Base-by-base conservation (phyloP, 306 rosid species). In the Quercus mongolica region DNA sequence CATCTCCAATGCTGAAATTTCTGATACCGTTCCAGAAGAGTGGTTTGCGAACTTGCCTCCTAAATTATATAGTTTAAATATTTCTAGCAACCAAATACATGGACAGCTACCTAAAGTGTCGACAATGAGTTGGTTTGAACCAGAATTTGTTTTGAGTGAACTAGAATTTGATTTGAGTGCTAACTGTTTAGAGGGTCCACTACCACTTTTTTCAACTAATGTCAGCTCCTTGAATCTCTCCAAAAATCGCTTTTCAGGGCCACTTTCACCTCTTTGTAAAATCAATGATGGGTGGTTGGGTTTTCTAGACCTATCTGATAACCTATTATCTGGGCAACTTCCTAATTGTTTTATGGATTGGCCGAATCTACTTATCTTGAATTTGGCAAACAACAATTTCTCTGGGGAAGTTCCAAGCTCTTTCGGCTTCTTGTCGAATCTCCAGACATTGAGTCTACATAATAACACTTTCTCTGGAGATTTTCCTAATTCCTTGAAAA, bases 341-440 rank as follows among this genome's bases (percentile, higher is more conserved):
- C 33, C 70, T 7, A 6, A 12, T 17, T 17, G 69, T 30, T 28
- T 28, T 8, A 8, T 2, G 19, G 0, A 14, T 5, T 17, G 21
- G 26, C 7, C 14, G 4, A 1, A 57, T 5, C 4, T 57, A 21
- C 2, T 1, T 2, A 5, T 63, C 4, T 35, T 63, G 15, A 63
- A 63, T 30, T 63, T 63, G 41, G 69, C 41, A 26, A 63, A 63
- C 69, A 63, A 63, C 17, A 76, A 69, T 2, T 51, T 81, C n/a
- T 25, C 26, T 3, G 80, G 80, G 1, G 38, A 11, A 19, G 26
- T 80, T 55, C 74, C 69, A 8, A 5, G 49, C 5, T 80, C 83
- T 28, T 3, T 26, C 20, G 1, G 11, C 31, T 3, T 15, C 51
- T 23, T 0, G 18, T 5, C 0, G 1, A 0, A 0, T 0, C 63